A percentile compares a stretch with the other conserved stretches of the same genome.
Evolutionary conservation across 805 yeast genomes (phyloP).

Genomic region (Clavispora asparagi): DNA sequence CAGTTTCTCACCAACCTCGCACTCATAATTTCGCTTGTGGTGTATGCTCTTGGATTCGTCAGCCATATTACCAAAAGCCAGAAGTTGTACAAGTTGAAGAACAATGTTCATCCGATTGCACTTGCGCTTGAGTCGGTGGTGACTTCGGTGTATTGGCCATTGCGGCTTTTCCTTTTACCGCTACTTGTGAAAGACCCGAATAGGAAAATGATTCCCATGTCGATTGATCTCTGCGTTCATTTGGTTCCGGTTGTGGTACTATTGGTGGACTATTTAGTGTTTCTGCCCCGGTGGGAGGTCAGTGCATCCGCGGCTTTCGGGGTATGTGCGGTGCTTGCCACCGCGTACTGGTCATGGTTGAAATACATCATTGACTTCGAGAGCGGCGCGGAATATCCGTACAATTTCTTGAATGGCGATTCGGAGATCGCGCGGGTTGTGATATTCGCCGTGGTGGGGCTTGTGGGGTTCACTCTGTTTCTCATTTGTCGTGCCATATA

Average conservation of each 20-base stretch:
- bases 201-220: conserved; percentile 38
- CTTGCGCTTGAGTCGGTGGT: conserved; percentile 59
- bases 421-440: conserved; percentile 37
- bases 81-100: conserved; percentile 28
- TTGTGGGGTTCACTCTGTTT: conserved; percentile 27
- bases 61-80: conserved; percentile 27
- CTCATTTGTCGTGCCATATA: conserved; percentile 6
- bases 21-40: conserved; percentile 41
- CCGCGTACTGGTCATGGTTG: conserved; percentile 50
- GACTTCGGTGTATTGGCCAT: conserved; percentile 63
- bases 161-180: conserved; percentile 46
- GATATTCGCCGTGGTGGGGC: conserved; percentile 45
- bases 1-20: conserved; percentile 73
- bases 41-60: conserved; percentile 33
- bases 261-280: conserved; percentile 48
- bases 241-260: conserved; percentile 52
- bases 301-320: conserved; percentile 32
- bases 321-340: conserved; percentile 35
- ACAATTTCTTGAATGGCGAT: conserved; percentile 58
- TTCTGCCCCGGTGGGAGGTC: conserved; percentile 43
- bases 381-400: conserved; percentile 53
- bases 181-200: conserved; percentile 39
- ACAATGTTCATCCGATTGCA: conserved; percentile 47
- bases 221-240: conserved; percentile 55
- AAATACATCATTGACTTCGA: conserved; percentile 43